Conservation (phyloP, 352 stramenopile species). For the Phytopythium montanum region DNA sequence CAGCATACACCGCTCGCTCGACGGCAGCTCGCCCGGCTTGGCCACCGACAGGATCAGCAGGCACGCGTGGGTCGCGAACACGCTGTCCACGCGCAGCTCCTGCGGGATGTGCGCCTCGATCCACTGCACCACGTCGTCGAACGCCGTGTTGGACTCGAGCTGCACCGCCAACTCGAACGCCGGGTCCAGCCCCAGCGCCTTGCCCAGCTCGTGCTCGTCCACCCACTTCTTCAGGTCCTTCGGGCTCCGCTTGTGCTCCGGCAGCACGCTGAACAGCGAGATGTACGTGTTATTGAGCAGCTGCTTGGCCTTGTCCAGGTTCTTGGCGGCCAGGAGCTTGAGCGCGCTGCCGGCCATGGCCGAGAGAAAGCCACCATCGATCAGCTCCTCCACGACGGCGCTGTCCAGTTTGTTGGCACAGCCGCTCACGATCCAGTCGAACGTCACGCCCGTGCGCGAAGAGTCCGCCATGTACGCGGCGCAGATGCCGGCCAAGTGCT, state of each 20-base stretch:
- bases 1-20: slow-evolving; percentile 58
- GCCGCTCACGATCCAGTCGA: slow-evolving; percentile 65
- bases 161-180: slow-evolving; percentile 55
- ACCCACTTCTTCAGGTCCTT: slow-evolving; percentile 69
- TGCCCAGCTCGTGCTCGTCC: slow-evolving; percentile 49
- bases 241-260: slow-evolving; percentile 41
- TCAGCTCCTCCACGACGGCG: slow-evolving; percentile 59
- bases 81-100: slow-evolving; percentile 37
- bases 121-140: slow-evolving; percentile 53
- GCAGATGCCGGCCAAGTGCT: slow-evolving; percentile 69
- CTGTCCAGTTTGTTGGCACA: slow-evolving; percentile 47
- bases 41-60: slow-evolving; percentile 58
- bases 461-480: slow-evolving; percentile 69
- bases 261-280: slow-evolving; percentile 51
- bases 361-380: slow-evolving; percentile 66
- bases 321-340: slow-evolving; percentile 36
- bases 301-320: slow-evolving; percentile 42
- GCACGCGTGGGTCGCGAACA: slow-evolving; percentile 64
- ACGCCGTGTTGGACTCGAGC: slow-evolving; percentile 36
- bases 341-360: slow-evolving; percentile 42
- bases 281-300: slow-evolving; percentile 51
- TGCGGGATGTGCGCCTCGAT: slow-evolving; percentile 52
- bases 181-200: slow-evolving; percentile 51
- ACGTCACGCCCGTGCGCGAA: slow-evolving; percentile 44
- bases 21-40: slow-evolving; percentile 55